These are phyloP conservation scores for Thuidium tamariscinum DNA, from an alignment of 225 moss, liverwort and hornwort genomes.

Conservation along the genomic window DNA sequence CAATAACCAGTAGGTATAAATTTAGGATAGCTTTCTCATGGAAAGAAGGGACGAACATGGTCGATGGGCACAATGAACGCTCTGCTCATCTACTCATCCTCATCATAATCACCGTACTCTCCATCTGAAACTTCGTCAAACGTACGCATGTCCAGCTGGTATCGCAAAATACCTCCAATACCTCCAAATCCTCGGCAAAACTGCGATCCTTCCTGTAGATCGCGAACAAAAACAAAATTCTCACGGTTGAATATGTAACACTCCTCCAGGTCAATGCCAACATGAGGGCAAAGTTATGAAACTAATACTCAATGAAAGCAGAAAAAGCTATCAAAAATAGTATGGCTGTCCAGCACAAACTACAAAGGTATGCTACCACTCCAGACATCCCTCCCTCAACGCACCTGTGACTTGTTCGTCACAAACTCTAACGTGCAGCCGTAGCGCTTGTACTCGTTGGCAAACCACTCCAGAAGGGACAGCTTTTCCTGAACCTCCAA, in stretches of 20 bases:
- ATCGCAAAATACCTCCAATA: slow-evolving; percentile 64
- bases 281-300: background rate
- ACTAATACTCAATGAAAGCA: background rate
- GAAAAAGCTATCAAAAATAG: background rate
- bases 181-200: slow-evolving; percentile 80
- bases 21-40: background rate
- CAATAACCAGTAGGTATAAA: background rate
- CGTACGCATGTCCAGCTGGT: slow-evolving; percentile 64
- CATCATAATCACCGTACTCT: slow-evolving; percentile 32
- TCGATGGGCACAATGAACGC: background rate
- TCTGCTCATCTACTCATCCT: slow-evolving; percentile 21
- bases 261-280: background rate
- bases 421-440: slow-evolving; percentile 93
- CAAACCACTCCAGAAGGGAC: slow-evolving; percentile 89
- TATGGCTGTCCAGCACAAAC: background rate
- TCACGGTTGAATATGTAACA: background rate
- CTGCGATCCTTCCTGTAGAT: slow-evolving; percentile 52
- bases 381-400: background rate
- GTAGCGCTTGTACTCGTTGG: slow-evolving; percentile 85
- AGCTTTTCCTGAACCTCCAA: slow-evolving; percentile 77
- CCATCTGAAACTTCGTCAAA: slow-evolving; percentile 57
- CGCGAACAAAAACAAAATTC: background rate
- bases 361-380: background rate
- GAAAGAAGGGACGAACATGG: background rate
- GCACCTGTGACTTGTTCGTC: slow-evolving; percentile 75